A percentile compares a stretch with the other conserved stretches of the same genome.
phyloP scores from a whole-genome alignment of 2,329 filamentous ascomycete genomes.

The Colletotrichum tabaci region DNA sequence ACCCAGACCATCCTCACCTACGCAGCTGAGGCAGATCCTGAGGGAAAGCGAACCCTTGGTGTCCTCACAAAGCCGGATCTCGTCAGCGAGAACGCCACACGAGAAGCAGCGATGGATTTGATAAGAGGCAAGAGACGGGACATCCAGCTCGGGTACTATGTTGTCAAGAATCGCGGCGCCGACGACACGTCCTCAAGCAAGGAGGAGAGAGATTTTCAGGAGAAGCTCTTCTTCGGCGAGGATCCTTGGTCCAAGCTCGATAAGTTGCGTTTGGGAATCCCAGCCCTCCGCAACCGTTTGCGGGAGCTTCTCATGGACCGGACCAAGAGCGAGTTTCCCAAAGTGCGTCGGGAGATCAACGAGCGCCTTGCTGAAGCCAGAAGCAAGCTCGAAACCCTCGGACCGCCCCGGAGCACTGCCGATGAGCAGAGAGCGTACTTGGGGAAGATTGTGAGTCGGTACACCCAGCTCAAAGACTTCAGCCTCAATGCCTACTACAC shows the following conservation, averaged over 20 bases:
- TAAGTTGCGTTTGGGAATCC: slow-evolving; percentile 45
- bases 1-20: slow-evolving; percentile 58
- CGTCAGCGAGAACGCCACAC: slow-evolving; percentile 46
- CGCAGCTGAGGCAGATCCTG: slow-evolving; percentile 55
- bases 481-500: slow-evolving; percentile 56
- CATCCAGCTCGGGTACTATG: slow-evolving; percentile 45
- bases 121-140: slow-evolving; percentile 42
- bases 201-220: neutral
- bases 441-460: slow-evolving; percentile 51
- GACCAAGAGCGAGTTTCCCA: slow-evolving; percentile 48
- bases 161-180: slow-evolving; percentile 46
- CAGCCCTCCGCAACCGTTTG: slow-evolving; percentile 45
- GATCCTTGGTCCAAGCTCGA: slow-evolving; percentile 44
- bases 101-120: slow-evolving; percentile 39
- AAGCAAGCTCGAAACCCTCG: slow-evolving; percentile 48
- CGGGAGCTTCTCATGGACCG: slow-evolving; percentile 48
- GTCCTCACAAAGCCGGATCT: slow-evolving; percentile 64
- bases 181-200: slow-evolving; percentile 41
- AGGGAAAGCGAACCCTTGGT: slow-evolving; percentile 60
- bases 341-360: slow-evolving; percentile 45
- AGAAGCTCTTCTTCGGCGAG: slow-evolving; percentile 9
- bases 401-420: slow-evolving; percentile 47
- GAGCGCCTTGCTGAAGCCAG: slow-evolving; percentile 30
- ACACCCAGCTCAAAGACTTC: slow-evolving; percentile 47
- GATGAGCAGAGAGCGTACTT: slow-evolving; percentile 55